These are phyloP conservation scores for Neotropicomus parvogracilis DNA, from an alignment of 1,284 basidiomycete species.

Conservation along the genomic window DNA sequence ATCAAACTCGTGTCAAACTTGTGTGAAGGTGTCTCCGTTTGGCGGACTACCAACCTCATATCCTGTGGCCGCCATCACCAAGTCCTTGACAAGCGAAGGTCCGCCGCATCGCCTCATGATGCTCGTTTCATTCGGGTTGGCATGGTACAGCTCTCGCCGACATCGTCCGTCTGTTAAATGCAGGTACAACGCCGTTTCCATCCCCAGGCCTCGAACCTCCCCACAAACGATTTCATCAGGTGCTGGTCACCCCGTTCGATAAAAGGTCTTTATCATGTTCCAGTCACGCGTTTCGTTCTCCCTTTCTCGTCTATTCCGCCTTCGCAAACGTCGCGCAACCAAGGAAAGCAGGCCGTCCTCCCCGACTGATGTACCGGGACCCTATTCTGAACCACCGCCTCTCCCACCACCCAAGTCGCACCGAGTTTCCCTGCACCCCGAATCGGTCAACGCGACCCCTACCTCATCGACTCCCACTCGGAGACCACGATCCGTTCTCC, in stretches of 20 bases:
- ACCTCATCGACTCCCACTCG: neutral
- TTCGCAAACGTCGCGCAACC: conserved; percentile 10
- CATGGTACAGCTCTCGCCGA: neutral
- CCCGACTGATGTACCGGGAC: neutral
- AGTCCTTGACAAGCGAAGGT: conserved; percentile 1
- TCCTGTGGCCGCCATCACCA: neutral
- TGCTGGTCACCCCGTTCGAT: conserved; percentile 17
- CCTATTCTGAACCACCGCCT: neutral
- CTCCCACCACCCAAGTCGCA: neutral
- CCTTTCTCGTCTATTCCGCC: conserved; percentile 19
- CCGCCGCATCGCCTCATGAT: neutral
- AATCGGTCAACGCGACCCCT: neutral
- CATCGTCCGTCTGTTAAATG: conserved; percentile 6
- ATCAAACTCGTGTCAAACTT: too few relatives aligned
- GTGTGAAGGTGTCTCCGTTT: too few relatives aligned
- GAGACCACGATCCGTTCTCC: neutral
- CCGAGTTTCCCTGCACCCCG: neutral
- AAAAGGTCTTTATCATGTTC: conserved; percentile 14
- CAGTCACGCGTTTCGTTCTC: conserved; percentile 13
- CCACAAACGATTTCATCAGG: neutral
- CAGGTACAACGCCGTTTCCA: neutral
- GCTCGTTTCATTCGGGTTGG: neutral
- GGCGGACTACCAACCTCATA: too few relatives aligned
- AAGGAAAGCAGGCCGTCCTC: neutral
- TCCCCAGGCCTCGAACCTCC: neutral